Evolutionary conservation across 2,329 filamentous ascomycete genomes (phyloP).

Genomic region (Xylariaceae sp.): DNA sequence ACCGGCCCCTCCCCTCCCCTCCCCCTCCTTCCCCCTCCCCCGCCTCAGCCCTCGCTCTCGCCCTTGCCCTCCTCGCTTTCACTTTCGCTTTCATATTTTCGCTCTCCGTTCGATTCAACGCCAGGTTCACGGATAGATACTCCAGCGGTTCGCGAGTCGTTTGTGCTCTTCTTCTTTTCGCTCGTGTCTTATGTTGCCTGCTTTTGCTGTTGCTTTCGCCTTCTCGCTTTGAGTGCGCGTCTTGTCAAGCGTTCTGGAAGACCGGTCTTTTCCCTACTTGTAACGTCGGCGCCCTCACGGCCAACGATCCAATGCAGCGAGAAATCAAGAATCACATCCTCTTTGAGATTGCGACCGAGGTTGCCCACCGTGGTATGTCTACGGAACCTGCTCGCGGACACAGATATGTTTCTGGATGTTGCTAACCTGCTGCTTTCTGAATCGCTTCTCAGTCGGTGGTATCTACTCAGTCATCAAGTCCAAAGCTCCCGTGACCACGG

Average conservation of each 20-base stretch:
- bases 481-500: slow-evolving; percentile 94
- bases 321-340: slow-evolving; percentile 95
- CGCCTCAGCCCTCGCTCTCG: slow-evolving; percentile 4
- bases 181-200: neutral
- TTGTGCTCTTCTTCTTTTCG: slow-evolving; percentile 1
- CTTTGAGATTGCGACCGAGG: slow-evolving; percentile 95
- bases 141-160: slow-evolving; percentile 4
- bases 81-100: neutral
- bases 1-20: neutral
- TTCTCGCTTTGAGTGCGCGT: neutral
- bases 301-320: slow-evolving; percentile 42
- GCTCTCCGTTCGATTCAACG: neutral
- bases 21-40: neutral
- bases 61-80: neutral
- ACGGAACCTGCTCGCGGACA: neutral
- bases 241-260: neutral
- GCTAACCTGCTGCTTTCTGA: slow-evolving; percentile 20
- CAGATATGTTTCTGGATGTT: neutral
- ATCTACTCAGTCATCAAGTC: slow-evolving; percentile 99
- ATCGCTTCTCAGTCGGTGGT: slow-evolving; percentile 65
- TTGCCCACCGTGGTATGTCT: slow-evolving; percentile 81
- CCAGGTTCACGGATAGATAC: slow-evolving; percentile 7
- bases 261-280: neutral
- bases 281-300: slow-evolving; percentile 35
- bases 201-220: neutral